These are phyloP conservation scores for Crithidia fasciculata DNA, from an alignment of 208 protist species.

Conservation along the genomic window DNA sequence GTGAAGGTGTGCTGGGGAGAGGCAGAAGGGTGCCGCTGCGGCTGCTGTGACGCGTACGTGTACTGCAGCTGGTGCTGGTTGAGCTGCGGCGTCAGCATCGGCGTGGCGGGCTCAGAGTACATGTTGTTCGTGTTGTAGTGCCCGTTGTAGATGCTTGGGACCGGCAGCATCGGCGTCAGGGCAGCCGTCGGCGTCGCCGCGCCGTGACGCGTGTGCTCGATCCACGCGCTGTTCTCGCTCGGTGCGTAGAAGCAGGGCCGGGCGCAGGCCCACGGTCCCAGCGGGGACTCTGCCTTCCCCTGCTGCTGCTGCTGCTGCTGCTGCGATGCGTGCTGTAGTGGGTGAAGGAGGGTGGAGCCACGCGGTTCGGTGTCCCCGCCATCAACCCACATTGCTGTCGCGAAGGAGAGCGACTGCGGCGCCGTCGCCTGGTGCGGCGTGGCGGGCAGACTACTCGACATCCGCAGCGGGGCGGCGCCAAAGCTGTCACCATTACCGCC, in stretches of 20 bases:
- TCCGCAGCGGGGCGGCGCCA: background rate
- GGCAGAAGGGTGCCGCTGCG: background rate
- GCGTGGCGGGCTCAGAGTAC: constrained; percentile 20
- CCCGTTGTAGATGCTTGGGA: background rate
- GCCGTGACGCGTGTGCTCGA: constrained; percentile 13
- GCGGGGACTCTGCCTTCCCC: constrained; percentile 1
- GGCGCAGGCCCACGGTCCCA: constrained; percentile 7
- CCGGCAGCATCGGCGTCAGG: constrained; percentile 9
- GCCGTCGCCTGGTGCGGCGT: constrained; percentile 1
- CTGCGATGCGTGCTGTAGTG: background rate
- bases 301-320: constrained; percentile 15
- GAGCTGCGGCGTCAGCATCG: constrained; percentile 1
- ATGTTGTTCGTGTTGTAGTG: background rate
- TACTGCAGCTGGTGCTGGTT: constrained; percentile 7
- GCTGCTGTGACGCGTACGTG: background rate
- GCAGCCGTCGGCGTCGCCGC: constrained; percentile 12
- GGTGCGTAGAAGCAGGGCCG: constrained; percentile 20
- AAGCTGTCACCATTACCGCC: background rate
- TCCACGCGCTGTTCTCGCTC: constrained; percentile 30
- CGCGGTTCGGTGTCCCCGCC: constrained; percentile 2
- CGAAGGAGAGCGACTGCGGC: constrained; percentile 1
- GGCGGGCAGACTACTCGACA: background rate
- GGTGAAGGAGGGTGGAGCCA: constrained; percentile 12
- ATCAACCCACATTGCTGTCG: constrained; percentile 13
- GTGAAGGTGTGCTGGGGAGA: background rate